These are phyloP conservation scores for Cubamyces lactineus DNA, from an alignment of 768 basidiomycete genomes.

Conservation along the genomic window DNA sequence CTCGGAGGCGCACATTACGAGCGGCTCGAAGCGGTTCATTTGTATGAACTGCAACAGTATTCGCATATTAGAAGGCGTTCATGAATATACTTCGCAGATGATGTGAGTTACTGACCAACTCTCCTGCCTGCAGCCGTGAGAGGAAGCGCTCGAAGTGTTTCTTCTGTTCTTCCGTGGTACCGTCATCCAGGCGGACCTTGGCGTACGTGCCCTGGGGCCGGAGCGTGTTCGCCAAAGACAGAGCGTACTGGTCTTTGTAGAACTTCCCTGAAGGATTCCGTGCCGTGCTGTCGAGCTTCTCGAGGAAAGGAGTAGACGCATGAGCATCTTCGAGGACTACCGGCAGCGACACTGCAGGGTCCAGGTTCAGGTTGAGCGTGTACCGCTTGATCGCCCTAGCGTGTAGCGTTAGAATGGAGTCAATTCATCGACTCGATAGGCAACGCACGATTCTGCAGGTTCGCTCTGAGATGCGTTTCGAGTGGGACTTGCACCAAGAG, in stretches of 20 bases:
- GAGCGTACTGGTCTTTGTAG: slow-evolving; percentile 51
- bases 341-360: slow-evolving; percentile 53
- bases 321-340: slow-evolving; percentile 48
- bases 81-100: slow-evolving; percentile 16
- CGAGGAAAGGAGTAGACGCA: slow-evolving; percentile 38
- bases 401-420: slow-evolving; percentile 27
- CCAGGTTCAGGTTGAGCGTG: slow-evolving; percentile 52
- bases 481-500: slow-evolving; percentile 33
- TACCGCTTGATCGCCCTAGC: slow-evolving; percentile 16
- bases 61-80: neutral
- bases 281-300: slow-evolving; percentile 41
- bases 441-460: neutral
- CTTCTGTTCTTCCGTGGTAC: slow-evolving; percentile 47
- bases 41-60: slow-evolving; percentile 53
- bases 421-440: too few relatives aligned
- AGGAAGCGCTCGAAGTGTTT: slow-evolving; percentile 52
- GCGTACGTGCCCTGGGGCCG: slow-evolving; percentile 55
- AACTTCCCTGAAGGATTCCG: slow-evolving; percentile 59
- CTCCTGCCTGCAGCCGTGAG: slow-evolving; percentile 52
- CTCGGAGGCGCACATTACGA: slow-evolving; percentile 62
- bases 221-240: slow-evolving; percentile 55
- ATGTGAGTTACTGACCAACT: slow-evolving; percentile 46
- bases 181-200: slow-evolving; percentile 43
- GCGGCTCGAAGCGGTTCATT: slow-evolving; percentile 52
- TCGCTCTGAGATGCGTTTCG: neutral